Percentiles rank a stretch among this genome's conserved stretches.
These are phyloP conservation scores for Phytophthora pseudosyringae DNA, from an alignment of 352 stramenopile species.

Conservation along the genomic window DNA sequence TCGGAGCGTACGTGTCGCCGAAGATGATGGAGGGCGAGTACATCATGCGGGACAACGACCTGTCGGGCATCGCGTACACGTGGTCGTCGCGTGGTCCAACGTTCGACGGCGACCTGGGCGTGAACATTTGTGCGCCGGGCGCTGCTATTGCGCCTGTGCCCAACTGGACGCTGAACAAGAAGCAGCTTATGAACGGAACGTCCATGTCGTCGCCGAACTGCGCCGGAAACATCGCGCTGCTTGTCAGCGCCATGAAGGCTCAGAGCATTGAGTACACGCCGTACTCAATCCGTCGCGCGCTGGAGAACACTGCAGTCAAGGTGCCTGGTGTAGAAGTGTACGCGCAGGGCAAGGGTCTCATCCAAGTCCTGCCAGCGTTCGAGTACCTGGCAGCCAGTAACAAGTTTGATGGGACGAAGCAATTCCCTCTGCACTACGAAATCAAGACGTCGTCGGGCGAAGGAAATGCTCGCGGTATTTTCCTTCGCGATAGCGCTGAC, in stretches of 20 bases:
- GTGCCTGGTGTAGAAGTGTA: constrained; percentile 76
- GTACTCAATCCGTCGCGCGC: constrained; percentile 85
- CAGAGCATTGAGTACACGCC: constrained; percentile 83
- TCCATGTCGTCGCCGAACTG: constrained; percentile 97
- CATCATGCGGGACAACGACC: constrained; percentile 79
- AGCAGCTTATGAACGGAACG: constrained; percentile 97
- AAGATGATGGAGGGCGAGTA: constrained; percentile 95
- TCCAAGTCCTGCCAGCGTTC: constrained; percentile 82
- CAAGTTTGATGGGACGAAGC: constrained; percentile 64
- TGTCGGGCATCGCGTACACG: constrained; percentile 85
- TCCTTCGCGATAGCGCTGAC: constrained; percentile 83
- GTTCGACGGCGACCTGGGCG: constrained; percentile 91
- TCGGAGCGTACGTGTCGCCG: constrained; percentile 95
- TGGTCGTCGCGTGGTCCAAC: constrained; percentile 94
- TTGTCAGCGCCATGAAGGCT: constrained; percentile 93
- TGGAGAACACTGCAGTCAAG: constrained; percentile 85
- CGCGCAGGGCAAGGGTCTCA: constrained; percentile 80
- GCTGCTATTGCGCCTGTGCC: constrained; percentile 95
- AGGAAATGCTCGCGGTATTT: constrained; percentile 75
- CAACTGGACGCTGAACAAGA: constrained; percentile 96
- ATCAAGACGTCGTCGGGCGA: constrained; percentile 52
- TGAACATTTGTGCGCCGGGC: constrained; percentile 94
- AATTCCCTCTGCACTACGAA: constrained; percentile 66
- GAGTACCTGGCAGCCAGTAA: constrained; percentile 64
- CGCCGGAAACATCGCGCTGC: constrained; percentile 92